Evolutionary conservation across 192 early-diverging fungal genomes (phyloP).

Genomic region (Linnemannia exigua): DNA sequence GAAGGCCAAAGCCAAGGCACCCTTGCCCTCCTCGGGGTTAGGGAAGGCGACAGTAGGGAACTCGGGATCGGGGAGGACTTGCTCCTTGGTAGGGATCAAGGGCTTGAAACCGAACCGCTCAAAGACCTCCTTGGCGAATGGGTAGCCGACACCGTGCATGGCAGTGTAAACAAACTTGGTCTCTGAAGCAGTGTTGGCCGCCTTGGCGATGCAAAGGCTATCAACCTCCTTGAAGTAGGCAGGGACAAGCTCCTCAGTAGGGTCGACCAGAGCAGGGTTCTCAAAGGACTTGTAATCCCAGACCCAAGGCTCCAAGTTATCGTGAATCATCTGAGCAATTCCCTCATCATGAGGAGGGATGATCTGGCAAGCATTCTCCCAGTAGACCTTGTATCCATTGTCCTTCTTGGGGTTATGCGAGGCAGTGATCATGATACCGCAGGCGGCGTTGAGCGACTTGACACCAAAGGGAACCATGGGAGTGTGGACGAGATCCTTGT

Average conservation of each 20-base stretch:
- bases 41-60: slow-evolving; percentile 93
- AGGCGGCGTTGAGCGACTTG: slow-evolving; percentile 74
- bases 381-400: slow-evolving; percentile 94
- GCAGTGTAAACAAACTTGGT: slow-evolving; percentile 90
- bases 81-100: slow-evolving; percentile 74
- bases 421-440: slow-evolving; percentile 97
- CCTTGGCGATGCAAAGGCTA: slow-evolving; percentile 57
- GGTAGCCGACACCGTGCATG: slow-evolving; percentile 95
- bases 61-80: slow-evolving; percentile 87
- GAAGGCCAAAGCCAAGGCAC: slow-evolving; percentile 78
- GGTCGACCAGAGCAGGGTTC: slow-evolving; percentile 68
- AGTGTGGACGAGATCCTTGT: slow-evolving; percentile 82
- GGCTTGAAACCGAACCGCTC: slow-evolving; percentile 78
- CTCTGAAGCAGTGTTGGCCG: slow-evolving; percentile 59
- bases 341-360: slow-evolving; percentile 89
- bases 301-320: slow-evolving; percentile 76
- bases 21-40: slow-evolving; percentile 91
- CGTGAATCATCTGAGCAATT: slow-evolving; percentile 79
- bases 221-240: slow-evolving; percentile 79
- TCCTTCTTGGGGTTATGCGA: slow-evolving; percentile 96
- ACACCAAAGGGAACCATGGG: slow-evolving; percentile 94
- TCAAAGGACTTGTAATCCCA: slow-evolving; percentile 78
- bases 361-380: slow-evolving; percentile 93
- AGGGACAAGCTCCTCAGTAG: slow-evolving; percentile 71
- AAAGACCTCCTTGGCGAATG: slow-evolving; percentile 79